A percentile compares a stretch with the other conserved stretches of the same genome.
Evolutionary conservation across 2,329 filamentous ascomycete species (phyloP).

Genomic region (Xylaria sp.): DNA sequence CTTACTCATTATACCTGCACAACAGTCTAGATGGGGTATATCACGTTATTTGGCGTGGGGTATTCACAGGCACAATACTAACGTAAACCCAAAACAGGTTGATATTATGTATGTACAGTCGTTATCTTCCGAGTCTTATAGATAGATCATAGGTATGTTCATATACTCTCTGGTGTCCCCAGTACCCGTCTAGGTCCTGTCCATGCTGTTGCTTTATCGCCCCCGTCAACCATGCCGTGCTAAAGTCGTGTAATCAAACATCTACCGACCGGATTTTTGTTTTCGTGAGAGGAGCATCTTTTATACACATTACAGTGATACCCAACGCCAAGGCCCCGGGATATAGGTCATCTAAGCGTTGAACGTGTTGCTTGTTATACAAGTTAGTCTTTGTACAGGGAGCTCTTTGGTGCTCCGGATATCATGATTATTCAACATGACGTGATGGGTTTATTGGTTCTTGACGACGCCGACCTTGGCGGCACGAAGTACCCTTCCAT

Average conservation of each 20-base stretch:
- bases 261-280: slow-evolving; percentile 40
- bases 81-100: not conserved
- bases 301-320: slow-evolving; percentile 44
- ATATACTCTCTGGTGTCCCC: slow-evolving; percentile 33
- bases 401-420: slow-evolving; percentile 36
- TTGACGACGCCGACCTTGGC: slow-evolving; percentile 97
- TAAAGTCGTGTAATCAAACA: slow-evolving; percentile 35
- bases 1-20: not conserved
- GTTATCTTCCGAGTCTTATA: slow-evolving; percentile 7
- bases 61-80: not conserved
- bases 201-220: slow-evolving; percentile 19
- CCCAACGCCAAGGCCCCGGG: slow-evolving; percentile 43
- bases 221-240: slow-evolving; percentile 20
- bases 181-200: slow-evolving; percentile 31
- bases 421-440: slow-evolving; percentile 3
- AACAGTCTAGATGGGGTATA: not conserved
- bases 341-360: slow-evolving; percentile 40
- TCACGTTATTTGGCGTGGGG: not conserved
- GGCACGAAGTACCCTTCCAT: slow-evolving; percentile 87
- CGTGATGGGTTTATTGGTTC: slow-evolving; percentile 59
- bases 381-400: slow-evolving; percentile 42
- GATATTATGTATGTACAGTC: slow-evolving; percentile 22
- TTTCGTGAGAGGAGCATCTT: slow-evolving; percentile 49
- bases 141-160: slow-evolving; percentile 25
- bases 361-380: slow-evolving; percentile 42